Conservation (phyloP, 441 rosid species). For the Gossypium aridum region DNA sequence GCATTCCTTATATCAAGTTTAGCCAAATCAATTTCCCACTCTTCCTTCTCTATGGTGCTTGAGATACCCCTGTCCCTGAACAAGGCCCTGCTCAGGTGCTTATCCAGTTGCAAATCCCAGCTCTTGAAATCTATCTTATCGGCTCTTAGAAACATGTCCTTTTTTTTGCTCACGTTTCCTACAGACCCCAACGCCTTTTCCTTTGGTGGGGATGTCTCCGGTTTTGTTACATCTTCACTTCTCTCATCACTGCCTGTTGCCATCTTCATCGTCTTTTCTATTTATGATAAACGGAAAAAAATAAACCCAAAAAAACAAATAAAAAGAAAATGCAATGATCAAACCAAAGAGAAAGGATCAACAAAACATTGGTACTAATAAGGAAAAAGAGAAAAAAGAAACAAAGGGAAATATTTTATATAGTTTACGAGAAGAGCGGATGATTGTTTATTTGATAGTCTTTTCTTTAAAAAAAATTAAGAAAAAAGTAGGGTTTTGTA, state of each 20-base stretch:
- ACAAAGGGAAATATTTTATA: background rate
- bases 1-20: slow-evolving; percentile 46
- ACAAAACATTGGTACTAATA: background rate
- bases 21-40: slow-evolving; percentile 66
- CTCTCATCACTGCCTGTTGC: slow-evolving; percentile 21
- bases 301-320: background rate
- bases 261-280: slow-evolving; percentile 11
- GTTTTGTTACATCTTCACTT: slow-evolving; percentile 15
- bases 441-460: background rate
- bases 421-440: background rate
- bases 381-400: background rate
- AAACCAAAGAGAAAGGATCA: background rate
- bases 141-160: slow-evolving; percentile 32
- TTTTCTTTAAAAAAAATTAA: background rate
- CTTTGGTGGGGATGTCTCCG: slow-evolving; percentile 7
- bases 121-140: slow-evolving; percentile 49
- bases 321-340: background rate
- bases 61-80: slow-evolving; percentile 22
- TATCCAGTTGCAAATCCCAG: slow-evolving; percentile 60
- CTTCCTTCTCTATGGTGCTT: slow-evolving; percentile 28
- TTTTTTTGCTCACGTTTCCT: slow-evolving; percentile 31
- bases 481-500: slow-evolving; percentile 21
- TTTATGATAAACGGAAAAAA: background rate
- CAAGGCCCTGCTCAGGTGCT: slow-evolving; percentile 38
- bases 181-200: slow-evolving; percentile 25